These are phyloP conservation scores for Tritrichomonas foetus DNA, from an alignment of 208 protist species.

Conservation along the genomic window DNA sequence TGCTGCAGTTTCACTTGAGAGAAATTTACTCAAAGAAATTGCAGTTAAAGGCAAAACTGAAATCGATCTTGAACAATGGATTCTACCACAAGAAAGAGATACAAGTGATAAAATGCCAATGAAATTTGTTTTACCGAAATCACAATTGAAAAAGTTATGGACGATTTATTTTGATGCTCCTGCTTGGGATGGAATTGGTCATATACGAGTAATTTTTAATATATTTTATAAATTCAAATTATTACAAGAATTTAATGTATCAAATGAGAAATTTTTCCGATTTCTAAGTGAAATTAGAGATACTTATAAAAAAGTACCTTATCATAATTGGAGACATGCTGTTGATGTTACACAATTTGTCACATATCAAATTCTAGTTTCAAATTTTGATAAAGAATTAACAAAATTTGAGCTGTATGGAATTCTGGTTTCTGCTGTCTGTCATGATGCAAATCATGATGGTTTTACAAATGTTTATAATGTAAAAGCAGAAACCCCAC, in stretches of 20 bases:
- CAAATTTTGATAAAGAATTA: too few species aligned
- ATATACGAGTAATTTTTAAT: background rate
- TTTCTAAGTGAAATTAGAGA: slow-evolving; percentile 13
- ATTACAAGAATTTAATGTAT: slow-evolving; percentile 35
- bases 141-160: background rate
- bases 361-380: too few species aligned
- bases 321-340: slow-evolving; percentile 67
- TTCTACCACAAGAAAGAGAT: background rate
- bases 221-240: slow-evolving; percentile 45
- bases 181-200: background rate
- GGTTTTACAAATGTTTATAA: too few species aligned
- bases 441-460: too few species aligned
- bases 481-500: too few species aligned
- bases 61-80: background rate
- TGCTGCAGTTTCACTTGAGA: background rate
- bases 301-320: slow-evolving; percentile 57
- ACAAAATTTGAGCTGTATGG: too few species aligned
- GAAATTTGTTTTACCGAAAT: background rate
- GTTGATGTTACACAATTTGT: slow-evolving; percentile 66
- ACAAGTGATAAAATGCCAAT: background rate
- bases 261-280: background rate
- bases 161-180: background rate
- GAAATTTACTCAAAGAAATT: background rate
- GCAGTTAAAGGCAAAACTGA: background rate
- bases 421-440: too few species aligned